Percentiles rank a stretch among this genome's conserved stretches.
Conservation (phyloP, 2,329 filamentous ascomycete species). For the Exophiala sp. region DNA sequence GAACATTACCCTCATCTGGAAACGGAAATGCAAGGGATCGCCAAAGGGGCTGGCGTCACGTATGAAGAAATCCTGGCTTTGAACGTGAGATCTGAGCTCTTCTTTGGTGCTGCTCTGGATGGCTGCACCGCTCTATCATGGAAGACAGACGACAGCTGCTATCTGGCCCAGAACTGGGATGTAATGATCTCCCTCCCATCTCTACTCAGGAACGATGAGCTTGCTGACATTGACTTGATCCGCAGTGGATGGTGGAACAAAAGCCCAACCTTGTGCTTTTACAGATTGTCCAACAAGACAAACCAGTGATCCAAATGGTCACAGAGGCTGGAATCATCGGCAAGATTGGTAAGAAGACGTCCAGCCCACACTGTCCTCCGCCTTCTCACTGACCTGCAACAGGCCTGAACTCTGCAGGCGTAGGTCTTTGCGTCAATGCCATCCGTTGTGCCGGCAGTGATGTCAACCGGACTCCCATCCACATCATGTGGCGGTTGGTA, state of each 20-base stretch:
- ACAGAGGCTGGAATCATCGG: conserved; percentile 38
- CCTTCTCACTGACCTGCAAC: conserved; percentile 26
- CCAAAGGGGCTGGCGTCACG: conserved; percentile 44
- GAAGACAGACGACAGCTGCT: conserved; percentile 36
- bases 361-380: too few relatives aligned
- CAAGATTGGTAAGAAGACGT: conserved; percentile 6
- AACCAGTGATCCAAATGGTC: conserved; percentile 48
- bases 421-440: conserved; percentile 52
- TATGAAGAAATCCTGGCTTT: conserved; percentile 51
- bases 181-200: neutral
- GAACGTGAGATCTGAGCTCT: conserved; percentile 55
- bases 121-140: conserved; percentile 53
- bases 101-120: conserved; percentile 51
- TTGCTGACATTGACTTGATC: neutral
- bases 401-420: conserved; percentile 44
- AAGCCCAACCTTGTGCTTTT: conserved; percentile 47
- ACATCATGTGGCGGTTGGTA: conserved; percentile 48
- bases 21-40: conserved; percentile 40
- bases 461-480: conserved; percentile 43
- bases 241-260: conserved; percentile 42
- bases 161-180: conserved; percentile 53
- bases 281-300: conserved; percentile 41
- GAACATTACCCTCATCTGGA: conserved; percentile 2
- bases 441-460: conserved; percentile 47
- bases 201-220: neutral